Conservation (phyloP, 306 rosid genomes). For the Pachyrhizus erosus region DNA sequence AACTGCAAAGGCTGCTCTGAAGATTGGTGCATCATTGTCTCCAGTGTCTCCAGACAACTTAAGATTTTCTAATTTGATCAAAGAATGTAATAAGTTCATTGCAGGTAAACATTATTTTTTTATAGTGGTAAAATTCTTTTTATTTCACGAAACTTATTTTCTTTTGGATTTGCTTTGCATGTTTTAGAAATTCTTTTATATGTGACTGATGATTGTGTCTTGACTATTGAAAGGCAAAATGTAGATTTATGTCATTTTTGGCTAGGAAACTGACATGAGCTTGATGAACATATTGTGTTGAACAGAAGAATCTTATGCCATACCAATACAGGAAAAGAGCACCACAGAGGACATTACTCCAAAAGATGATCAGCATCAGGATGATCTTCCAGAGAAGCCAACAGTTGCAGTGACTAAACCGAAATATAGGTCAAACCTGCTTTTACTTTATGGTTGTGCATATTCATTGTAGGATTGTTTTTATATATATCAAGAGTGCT, state of each 20-base stretch:
- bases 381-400: conserved; percentile 40
- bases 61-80: conserved; percentile 61
- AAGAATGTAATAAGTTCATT: conserved; percentile 72
- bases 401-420: conserved; percentile 59
- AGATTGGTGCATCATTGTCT: conserved; percentile 70
- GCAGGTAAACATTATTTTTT: conserved; percentile 59
- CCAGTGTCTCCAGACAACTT: conserved; percentile 58
- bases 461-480: not conserved
- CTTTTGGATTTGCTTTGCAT: not conserved
- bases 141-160: not conserved
- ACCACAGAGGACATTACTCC: conserved; percentile 34
- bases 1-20: conserved; percentile 84
- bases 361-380: conserved; percentile 49
- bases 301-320: conserved; percentile 68
- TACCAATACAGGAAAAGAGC: conserved; percentile 48
- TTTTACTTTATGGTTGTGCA: not conserved
- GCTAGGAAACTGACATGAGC: conserved; percentile 28
- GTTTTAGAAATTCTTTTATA: not conserved
- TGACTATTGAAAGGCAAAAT: conserved; percentile 10
- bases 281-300: conserved; percentile 41
- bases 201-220: conserved; percentile 1
- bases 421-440: conserved; percentile 66
- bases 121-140: conserved; percentile 23
- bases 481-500: not conserved
- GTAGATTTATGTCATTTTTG: conserved; percentile 10